Conservation (phyloP, 2,329 filamentous ascomycete genomes). For the Xylariaceae sp. region DNA sequence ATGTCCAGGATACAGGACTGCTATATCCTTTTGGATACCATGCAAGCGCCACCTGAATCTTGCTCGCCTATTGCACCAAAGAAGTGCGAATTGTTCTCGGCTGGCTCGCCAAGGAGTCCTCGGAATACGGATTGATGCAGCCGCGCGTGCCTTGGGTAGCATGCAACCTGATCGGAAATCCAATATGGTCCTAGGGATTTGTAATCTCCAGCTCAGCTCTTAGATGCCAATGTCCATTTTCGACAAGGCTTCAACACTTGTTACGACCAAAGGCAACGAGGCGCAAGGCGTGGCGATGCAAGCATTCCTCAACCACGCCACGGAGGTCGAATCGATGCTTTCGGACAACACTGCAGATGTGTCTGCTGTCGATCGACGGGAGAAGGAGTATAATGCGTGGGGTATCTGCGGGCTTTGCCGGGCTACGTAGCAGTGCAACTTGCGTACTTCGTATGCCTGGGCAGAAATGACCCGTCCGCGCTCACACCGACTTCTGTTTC, state of each 20-base stretch:
- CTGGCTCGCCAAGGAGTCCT: conserved; percentile 32
- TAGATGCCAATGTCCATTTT: conserved; percentile 1
- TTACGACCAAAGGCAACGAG: conserved; percentile 34
- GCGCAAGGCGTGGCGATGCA: conserved; percentile 33
- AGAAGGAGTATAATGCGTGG: conserved; percentile 24
- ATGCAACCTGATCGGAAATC: neutral
- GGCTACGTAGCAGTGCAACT: neutral
- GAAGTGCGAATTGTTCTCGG: conserved; percentile 30
- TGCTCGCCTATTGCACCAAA: conserved; percentile 9
- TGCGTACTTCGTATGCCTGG: too few relatives aligned
- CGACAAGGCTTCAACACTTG: conserved; percentile 29
- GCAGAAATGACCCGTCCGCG: too few relatives aligned
- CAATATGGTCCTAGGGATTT: conserved; percentile 23
- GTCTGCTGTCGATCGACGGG: conserved; percentile 31
- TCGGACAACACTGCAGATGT: conserved; percentile 35
- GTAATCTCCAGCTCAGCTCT: conserved; percentile 21
- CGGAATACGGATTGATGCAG: conserved; percentile 26
- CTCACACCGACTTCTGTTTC: neutral
- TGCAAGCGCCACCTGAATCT: conserved; percentile 29
- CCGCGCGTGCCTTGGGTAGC: neutral
- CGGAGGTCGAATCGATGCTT: conserved; percentile 35
- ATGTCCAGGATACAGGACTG: conserved; percentile 30
- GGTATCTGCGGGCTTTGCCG: conserved; percentile 12
- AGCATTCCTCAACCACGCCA: conserved; percentile 34
- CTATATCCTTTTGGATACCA: conserved; percentile 19